Base-by-base conservation (phyloP, 257 asterid species). In the Gentiana macrophylla region DNA sequence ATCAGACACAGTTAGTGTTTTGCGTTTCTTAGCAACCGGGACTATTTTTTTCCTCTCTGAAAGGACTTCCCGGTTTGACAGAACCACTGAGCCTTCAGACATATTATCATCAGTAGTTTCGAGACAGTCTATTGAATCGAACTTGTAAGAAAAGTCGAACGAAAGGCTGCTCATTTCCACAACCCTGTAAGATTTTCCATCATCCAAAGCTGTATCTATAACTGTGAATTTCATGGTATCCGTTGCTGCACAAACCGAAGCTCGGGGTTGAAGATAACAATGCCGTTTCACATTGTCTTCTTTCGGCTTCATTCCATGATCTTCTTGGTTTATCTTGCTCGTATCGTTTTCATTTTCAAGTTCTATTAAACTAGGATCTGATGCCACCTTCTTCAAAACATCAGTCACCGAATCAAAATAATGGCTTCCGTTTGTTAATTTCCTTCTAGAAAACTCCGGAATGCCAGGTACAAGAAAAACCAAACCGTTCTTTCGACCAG, bases 381-480 rank as follows among this genome's bases (percentile, higher is more conserved):
- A 71, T 4, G 80, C 82, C 24, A 86, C 92, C 77, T 78, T 81
- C 59, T 74, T 62, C 67, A 86, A 61, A 37, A 86, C 88, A 55
- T 86, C 94, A 33, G 73, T 74, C 44, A 80, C 68, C 12, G 89
- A 86, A 56, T 84, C 96, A n/a, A 84, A 86, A 69, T 79, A 86
- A 55, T 84, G 82, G 58, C 53, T 55, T 2, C 95, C 95, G 67
- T 77, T 84, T 12, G 69, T 69, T 52, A 81, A 63, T 64, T 65
- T 84, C 70, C 84, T 68, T 50, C 83, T 70, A 1, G 95, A 84
- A 50, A 86, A 81, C 61, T 74, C 81, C 66, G 74, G 66, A 2
- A 86, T 67, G 24, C 82, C 94, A 0, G 95, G 95, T 63, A 72
- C 53, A 36, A 86, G 78, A 67, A 84, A 86, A 70, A 86, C 94